Evolutionary conservation across 2,329 filamentous ascomycete species (phyloP).

Genomic region (Neocucurbitaria cava): DNA sequence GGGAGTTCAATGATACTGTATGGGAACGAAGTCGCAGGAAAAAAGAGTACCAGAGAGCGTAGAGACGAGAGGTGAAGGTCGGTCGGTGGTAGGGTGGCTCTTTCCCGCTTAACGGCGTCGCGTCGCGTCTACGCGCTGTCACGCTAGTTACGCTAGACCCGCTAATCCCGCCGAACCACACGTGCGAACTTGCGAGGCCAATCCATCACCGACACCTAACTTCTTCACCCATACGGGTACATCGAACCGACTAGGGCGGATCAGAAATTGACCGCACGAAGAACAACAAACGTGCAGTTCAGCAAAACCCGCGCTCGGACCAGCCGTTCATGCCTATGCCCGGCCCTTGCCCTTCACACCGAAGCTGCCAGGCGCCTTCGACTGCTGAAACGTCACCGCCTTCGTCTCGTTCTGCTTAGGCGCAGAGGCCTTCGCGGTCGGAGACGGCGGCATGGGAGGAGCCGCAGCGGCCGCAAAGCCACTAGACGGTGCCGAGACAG

Average conservation of each 20-base stretch:
- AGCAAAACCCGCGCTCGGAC: not conserved
- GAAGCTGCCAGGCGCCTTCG: not conserved
- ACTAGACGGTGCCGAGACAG: not conserved
- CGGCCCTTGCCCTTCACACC: not conserved
- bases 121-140: slow-evolving; percentile 1
- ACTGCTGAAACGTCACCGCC: not conserved
- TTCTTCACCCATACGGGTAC: too few species aligned
- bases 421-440: not conserved
- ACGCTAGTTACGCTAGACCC: not conserved
- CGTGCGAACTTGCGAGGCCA: too few species aligned
- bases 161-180: too few species aligned
- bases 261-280: too few species aligned
- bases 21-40: not conserved
- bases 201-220: too few species aligned
- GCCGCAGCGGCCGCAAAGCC: not conserved
- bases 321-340: not conserved
- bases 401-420: not conserved
- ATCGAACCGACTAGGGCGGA: too few species aligned
- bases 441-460: not conserved
- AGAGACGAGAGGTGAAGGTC: not conserved
- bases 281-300: too few species aligned
- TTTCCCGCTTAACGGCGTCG: not conserved
- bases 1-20: not conserved
- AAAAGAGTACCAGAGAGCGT: not conserved
- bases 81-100: not conserved